Evolutionary conservation across 2,329 filamentous ascomycete species (phyloP).

Genomic region (Fusarium mexicanum): DNA sequence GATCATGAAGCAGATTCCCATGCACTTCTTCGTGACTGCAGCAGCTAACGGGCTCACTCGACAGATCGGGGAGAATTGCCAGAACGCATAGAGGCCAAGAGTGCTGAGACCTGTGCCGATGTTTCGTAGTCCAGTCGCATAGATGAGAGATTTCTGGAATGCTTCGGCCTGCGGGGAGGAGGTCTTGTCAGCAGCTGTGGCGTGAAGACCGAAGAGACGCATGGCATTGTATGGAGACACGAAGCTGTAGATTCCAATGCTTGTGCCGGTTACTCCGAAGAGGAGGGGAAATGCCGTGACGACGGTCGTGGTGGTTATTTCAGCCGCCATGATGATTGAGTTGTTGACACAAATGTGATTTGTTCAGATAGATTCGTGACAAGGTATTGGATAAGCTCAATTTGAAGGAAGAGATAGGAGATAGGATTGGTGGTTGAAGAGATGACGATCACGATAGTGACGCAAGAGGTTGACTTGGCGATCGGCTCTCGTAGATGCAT

Average conservation of each 20-base stretch:
- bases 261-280: constrained; percentile 11
- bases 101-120: constrained; percentile 7
- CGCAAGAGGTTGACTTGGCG: neutral
- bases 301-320: neutral
- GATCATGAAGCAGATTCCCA: constrained; percentile 24
- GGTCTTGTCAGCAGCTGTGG: neutral
- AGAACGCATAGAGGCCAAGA: constrained; percentile 27
- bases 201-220: constrained; percentile 11
- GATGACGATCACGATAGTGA: constrained; percentile 5
- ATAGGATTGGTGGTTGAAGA: neutral
- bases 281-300: constrained; percentile 17
- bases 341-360: neutral
- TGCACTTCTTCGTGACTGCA: neutral
- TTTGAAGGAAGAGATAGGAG: neutral
- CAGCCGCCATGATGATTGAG: neutral
- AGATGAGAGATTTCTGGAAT: constrained; percentile 23
- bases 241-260: constrained; percentile 32
- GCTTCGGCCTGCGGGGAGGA: neutral
- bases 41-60: constrained; percentile 7
- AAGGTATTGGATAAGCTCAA: no score
- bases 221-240: constrained; percentile 18
- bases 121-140: constrained; percentile 18
- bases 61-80: constrained; percentile 23
- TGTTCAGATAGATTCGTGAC: no score
- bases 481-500: constrained; percentile 16